Percentiles rank a stretch among this genome's conserved stretches.
These are phyloP conservation scores for Vigna unguiculata DNA, from an alignment of 306 rosid species.

Conservation along the genomic window DNA sequence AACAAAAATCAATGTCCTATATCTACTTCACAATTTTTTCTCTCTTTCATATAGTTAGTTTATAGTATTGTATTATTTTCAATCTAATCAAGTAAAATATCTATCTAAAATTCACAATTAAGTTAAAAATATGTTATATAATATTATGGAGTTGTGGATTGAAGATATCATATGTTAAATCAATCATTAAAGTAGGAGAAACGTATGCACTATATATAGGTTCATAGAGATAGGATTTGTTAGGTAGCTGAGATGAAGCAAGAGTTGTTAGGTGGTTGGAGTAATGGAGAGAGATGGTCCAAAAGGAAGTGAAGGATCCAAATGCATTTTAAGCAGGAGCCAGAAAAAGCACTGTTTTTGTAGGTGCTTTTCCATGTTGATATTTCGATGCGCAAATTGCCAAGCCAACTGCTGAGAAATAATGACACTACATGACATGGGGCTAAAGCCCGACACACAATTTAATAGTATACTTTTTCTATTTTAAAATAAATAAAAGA, in stretches of 20 bases:
- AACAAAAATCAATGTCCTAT: no score
- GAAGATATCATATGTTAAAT: no score
- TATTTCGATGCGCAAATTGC: not conserved
- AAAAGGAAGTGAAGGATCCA: not conserved
- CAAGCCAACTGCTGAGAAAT: not conserved
- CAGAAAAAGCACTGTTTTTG: not conserved
- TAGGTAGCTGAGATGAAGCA: not conserved
- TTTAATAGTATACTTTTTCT: no score
- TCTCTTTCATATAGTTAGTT: not conserved
- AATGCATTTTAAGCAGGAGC: not conserved
- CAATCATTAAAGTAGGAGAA: no score
- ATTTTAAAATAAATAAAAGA: no score
- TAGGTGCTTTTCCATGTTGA: not conserved
- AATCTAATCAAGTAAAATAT: no score
- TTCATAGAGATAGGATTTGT: not conserved
- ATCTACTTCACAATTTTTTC: not conserved
- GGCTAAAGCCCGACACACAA: not conserved
- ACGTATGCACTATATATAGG: not conserved
- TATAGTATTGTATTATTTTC: no score
- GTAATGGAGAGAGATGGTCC: conserved; percentile 27
- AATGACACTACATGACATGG: conserved; percentile 10
- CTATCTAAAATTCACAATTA: no score
- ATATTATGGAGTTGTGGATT: no score
- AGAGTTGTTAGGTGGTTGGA: not conserved
- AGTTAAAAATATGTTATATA: no score